phyloP scores from a whole-genome alignment of 2,329 filamentous ascomycete genomes.

The Microdochium paspali region DNA sequence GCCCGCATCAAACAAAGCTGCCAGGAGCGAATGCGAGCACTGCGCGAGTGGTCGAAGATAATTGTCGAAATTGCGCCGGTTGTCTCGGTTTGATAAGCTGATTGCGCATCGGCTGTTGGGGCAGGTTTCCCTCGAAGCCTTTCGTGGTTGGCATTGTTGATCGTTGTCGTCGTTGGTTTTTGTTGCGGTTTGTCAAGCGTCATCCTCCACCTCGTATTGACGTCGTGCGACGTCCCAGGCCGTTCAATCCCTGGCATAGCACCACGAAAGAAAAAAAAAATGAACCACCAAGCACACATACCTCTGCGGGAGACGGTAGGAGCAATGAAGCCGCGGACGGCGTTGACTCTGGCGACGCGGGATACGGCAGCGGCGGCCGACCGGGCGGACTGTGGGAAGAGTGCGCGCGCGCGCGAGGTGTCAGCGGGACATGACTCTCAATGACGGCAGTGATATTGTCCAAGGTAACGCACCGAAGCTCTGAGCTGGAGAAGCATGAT shows the following conservation, averaged over 20 bases:
- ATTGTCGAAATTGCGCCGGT: too few species aligned
- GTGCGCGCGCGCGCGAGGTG: background rate
- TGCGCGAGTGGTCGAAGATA: too few species aligned
- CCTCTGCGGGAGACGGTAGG: conserved; percentile 53
- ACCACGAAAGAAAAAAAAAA: background rate
- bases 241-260: background rate
- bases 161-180: background rate
- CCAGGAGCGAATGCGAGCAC: too few species aligned
- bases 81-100: too few species aligned
- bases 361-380: conserved; percentile 39
- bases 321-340: conserved; percentile 47
- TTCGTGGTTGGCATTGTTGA: background rate
- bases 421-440: conserved; percentile 3
- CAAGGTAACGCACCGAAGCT: conserved; percentile 38
- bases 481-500: conserved; percentile 49
- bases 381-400: conserved; percentile 31
- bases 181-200: background rate
- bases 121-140: too few species aligned
- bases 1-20: too few species aligned
- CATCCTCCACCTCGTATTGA: too few species aligned
- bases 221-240: background rate
- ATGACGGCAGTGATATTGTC: conserved; percentile 2
- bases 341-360: conserved; percentile 36
- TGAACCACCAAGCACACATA: conserved; percentile 27
- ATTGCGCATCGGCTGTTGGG: too few species aligned